Percentiles rank a stretch among this genome's conserved stretches.
Evolutionary conservation across 139 green algal species (phyloP).

Genomic region (Chlorella sp.): DNA sequence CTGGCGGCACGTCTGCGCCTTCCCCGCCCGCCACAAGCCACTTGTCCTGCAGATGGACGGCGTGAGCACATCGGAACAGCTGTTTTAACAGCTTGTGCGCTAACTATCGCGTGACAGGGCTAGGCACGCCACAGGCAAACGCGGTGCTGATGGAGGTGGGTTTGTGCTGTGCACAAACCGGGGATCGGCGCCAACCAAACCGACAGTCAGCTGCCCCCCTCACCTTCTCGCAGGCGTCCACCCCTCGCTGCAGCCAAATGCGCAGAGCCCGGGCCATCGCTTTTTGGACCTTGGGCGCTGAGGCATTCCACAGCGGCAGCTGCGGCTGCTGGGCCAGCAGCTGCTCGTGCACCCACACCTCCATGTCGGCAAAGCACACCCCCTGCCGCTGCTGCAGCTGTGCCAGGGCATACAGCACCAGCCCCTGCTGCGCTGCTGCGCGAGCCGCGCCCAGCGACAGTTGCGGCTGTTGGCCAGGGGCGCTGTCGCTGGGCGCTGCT

Average conservation of each 20-base stretch:
- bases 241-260: not conserved
- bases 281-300: not conserved
- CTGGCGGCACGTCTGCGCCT: not conserved
- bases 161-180: not conserved
- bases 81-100: no score
- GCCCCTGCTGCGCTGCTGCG: not conserved
- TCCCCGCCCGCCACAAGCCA: no score
- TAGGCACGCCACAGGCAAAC: no score
- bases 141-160: no score
- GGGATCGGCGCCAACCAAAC: not conserved
- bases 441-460: not conserved
- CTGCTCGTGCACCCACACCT: not conserved
- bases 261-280: not conserved
- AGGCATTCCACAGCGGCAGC: not conserved
- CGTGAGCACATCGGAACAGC: no score
- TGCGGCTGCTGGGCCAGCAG: not conserved
- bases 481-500: not conserved
- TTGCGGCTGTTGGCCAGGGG: not conserved
- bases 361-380: not conserved
- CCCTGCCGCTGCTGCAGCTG: not conserved
- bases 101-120: no score
- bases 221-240: constrained; percentile 3
- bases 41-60: not conserved
- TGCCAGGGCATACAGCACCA: constrained; percentile 2
- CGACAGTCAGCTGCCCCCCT: not conserved